phyloP scores from a whole-genome alignment of 2,329 filamentous ascomycete genomes.

The Grosmannia penicillata region DNA sequence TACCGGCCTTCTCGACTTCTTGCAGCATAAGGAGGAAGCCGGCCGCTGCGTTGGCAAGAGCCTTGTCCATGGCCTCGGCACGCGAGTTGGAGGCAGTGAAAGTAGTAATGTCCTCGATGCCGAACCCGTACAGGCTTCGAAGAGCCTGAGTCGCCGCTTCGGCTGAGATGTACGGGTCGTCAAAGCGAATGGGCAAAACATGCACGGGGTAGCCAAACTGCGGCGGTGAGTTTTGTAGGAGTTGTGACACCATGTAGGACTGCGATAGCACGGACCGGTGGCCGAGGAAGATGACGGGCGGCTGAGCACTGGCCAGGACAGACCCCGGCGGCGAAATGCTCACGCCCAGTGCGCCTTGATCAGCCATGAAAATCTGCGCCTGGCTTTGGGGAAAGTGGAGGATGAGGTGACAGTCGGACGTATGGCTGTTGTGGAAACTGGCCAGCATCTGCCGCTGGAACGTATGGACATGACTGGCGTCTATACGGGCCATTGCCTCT shows the following conservation, averaged over 20 bases:
- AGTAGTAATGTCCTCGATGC: slow-evolving; percentile 2
- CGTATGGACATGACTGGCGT: slow-evolving; percentile 5
- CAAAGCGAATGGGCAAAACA: slow-evolving; percentile 2
- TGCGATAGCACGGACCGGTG: slow-evolving; percentile 10
- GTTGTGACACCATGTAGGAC: slow-evolving; percentile 9
- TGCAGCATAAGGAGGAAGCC: slow-evolving; percentile 10
- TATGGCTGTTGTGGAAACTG: slow-evolving; percentile 5
- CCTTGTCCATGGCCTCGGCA: slow-evolving; percentile 5
- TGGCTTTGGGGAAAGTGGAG: slow-evolving; percentile 4
- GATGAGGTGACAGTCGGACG: slow-evolving; percentile 9
- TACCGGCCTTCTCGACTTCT: slow-evolving; percentile 4
- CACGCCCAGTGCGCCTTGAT: too few species aligned
- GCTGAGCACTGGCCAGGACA: too few species aligned
- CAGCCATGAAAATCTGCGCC: background rate
- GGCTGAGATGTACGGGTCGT: slow-evolving; percentile 8
- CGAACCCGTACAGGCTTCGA: slow-evolving; percentile 10
- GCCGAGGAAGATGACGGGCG: slow-evolving; percentile 6
- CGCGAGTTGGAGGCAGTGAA: background rate
- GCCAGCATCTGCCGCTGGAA: slow-evolving; percentile 6
- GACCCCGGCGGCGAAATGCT: too few species aligned
- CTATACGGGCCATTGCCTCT: slow-evolving; percentile 1
- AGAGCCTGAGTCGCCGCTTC: slow-evolving; percentile 7
- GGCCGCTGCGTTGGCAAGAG: slow-evolving; percentile 8
- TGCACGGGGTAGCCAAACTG: slow-evolving; percentile 5
- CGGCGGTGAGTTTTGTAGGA: slow-evolving; percentile 2